phyloP scores from a whole-genome alignment of 257 asterid genomes.

The Linaria vulgaris region DNA sequence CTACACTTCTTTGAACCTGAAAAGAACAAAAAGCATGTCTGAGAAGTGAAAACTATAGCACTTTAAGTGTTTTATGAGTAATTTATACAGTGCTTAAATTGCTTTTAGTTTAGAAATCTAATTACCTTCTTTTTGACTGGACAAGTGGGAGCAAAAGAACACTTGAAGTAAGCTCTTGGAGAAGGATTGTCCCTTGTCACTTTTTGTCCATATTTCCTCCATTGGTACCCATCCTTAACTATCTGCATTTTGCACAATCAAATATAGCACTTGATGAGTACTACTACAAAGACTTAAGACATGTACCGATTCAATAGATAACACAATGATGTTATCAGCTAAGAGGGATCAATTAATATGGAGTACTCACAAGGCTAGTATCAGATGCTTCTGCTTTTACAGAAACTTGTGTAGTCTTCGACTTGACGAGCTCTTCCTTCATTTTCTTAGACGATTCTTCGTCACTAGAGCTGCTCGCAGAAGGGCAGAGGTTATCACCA shows the following conservation, averaged over 20 bases:
- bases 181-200: slow-evolving; percentile 91
- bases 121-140: slow-evolving; percentile 91
- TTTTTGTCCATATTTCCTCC: slow-evolving; percentile 98
- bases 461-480: slow-evolving; percentile 82
- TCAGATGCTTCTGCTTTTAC: slow-evolving; percentile 74
- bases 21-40: background rate
- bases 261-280: slow-evolving; percentile 13
- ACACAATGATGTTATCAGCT: background rate
- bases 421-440: slow-evolving; percentile 62
- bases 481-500: slow-evolving; percentile 18
- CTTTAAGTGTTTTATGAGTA: too few species aligned
- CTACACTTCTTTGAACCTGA: slow-evolving; percentile 80
- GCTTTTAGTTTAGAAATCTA: background rate
- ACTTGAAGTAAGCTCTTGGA: slow-evolving; percentile 96
- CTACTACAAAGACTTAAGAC: background rate
- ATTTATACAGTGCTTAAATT: background rate
- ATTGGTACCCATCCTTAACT: slow-evolving; percentile 87
- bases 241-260: slow-evolving; percentile 44
- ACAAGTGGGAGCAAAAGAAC: slow-evolving; percentile 90
- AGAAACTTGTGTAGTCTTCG: slow-evolving; percentile 55
- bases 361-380: slow-evolving; percentile 84
- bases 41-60: background rate
- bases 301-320: background rate
- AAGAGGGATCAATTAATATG: background rate
- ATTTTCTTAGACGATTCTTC: slow-evolving; percentile 74